These are phyloP conservation scores for Lentinula boryana DNA, from an alignment of 768 basidiomycete species.

Conservation along the genomic window DNA sequence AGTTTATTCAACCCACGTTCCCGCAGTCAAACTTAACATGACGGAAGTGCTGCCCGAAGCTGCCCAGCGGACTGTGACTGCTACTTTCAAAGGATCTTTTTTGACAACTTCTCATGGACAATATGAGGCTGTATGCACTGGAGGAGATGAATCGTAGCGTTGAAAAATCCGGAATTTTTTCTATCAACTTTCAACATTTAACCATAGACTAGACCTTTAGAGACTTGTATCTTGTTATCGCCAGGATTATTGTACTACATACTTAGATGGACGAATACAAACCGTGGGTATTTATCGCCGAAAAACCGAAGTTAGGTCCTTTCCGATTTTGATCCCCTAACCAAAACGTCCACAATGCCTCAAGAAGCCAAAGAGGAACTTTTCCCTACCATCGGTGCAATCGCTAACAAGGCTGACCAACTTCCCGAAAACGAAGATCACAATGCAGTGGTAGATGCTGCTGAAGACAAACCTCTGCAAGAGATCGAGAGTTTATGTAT, in stretches of 20 bases:
- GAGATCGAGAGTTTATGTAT: slow-evolving; percentile 92
- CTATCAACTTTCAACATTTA: no score
- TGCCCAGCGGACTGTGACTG: neutral
- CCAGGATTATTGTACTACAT: no score
- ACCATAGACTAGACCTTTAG: no score
- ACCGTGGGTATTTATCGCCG: no score
- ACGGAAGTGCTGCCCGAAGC: neutral
- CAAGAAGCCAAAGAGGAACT: slow-evolving; percentile 21
- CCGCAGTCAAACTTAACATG: neutral
- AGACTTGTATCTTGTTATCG: no score
- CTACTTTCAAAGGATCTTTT: neutral
- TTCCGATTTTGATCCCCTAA: slow-evolving; percentile 12
- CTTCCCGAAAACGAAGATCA: neutral
- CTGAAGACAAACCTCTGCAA: slow-evolving; percentile 65
- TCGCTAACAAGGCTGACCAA: slow-evolving; percentile 29
- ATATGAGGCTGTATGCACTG: neutral
- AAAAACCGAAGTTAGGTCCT: no score
- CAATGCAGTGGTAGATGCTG: slow-evolving; percentile 5
- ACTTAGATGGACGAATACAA: no score
- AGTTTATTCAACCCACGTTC: neutral
- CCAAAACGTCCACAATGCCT: neutral
- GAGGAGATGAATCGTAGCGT: neutral
- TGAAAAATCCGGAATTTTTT: no score
- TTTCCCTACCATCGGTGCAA: slow-evolving; percentile 54
- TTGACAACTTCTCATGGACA: neutral